These are phyloP conservation scores for Tympanopsis confertula DNA, from an alignment of 2,329 filamentous ascomycete species.

Conservation along the genomic window DNA sequence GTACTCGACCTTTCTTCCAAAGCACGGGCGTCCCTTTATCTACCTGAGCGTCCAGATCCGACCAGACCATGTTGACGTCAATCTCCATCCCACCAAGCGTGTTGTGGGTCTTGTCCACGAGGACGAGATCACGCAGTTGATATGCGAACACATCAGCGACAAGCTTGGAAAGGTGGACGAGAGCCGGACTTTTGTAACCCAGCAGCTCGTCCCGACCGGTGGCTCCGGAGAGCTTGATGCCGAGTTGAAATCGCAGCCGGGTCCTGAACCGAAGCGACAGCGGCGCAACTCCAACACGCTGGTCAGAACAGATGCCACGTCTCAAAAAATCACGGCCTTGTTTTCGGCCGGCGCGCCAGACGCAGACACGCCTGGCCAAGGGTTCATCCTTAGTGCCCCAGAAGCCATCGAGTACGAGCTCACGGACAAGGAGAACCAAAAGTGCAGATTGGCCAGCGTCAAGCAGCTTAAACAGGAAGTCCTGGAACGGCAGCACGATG, in stretches of 20 bases:
- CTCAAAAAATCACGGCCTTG: conserved; percentile 95
- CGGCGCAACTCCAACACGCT: conserved; percentile 56
- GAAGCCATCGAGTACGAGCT: conserved; percentile 60
- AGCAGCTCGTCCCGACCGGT: conserved; percentile 74
- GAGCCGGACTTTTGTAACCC: conserved; percentile 86
- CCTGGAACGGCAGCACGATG: conserved; percentile 69
- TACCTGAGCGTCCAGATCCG: conserved; percentile 91
- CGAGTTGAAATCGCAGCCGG: conserved; percentile 12
- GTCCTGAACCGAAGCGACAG: conserved; percentile 21
- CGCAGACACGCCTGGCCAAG: not conserved
- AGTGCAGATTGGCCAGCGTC: conserved; percentile 70
- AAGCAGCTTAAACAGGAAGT: conserved; percentile 75
- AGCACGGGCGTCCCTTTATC: conserved; percentile 84
- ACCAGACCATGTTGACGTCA: conserved; percentile 84
- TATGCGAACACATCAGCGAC: conserved; percentile 69
- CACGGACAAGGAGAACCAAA: conserved; percentile 55
- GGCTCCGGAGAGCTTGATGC: conserved; percentile 10
- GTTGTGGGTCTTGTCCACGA: conserved; percentile 97
- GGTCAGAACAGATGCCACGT: conserved; percentile 75
- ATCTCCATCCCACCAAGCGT: conserved; percentile 91
- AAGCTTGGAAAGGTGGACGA: conserved; percentile 80
- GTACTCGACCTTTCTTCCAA: conserved; percentile 77
- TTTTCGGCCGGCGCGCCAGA: conserved; percentile 29
- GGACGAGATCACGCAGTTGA: conserved; percentile 81
- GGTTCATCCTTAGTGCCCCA: conserved; percentile 20